Percentiles rank a stretch among this genome's conserved stretches.
Conservation (phyloP, 192 early-diverging fungal genomes). For the Coemansia sp. region DNA sequence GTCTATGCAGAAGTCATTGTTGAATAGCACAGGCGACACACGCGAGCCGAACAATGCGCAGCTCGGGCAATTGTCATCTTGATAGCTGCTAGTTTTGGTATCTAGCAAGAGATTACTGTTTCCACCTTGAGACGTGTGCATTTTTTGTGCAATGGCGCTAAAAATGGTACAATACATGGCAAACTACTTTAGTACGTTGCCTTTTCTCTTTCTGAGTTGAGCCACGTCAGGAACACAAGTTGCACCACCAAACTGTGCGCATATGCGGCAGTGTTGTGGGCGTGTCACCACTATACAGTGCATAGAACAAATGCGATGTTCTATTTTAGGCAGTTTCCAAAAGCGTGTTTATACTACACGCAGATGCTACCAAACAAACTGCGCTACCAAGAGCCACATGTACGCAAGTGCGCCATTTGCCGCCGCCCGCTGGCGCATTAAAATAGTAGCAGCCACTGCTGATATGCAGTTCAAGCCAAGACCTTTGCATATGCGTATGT, state of each 20-base stretch:
- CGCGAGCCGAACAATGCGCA: neutral
- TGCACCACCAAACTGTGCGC: neutral
- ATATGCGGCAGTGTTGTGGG: neutral
- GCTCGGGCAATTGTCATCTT: neutral
- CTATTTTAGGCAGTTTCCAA: neutral
- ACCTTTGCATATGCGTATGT: neutral
- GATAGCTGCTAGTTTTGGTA: neutral
- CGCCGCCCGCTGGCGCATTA: neutral
- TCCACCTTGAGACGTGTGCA: neutral
- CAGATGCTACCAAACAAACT: neutral
- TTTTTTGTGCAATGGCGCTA: neutral
- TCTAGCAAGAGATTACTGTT: neutral
- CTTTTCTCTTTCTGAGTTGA: neutral
- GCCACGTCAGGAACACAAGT: neutral
- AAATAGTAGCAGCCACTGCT: neutral
- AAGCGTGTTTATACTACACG: neutral
- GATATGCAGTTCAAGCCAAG: neutral
- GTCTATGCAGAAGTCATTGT: neutral
- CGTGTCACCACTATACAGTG: neutral
- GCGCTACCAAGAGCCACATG: neutral
- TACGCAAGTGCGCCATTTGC: slow-evolving; percentile 7
- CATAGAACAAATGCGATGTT: neutral
- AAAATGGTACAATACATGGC: neutral
- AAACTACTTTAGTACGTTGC: neutral
- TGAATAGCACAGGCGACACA: neutral